Evolutionary conservation across 257 asterid species (phyloP), one percentile per base, ranked within the genome.

Genomic region (Solanum verrucosum): DNA sequence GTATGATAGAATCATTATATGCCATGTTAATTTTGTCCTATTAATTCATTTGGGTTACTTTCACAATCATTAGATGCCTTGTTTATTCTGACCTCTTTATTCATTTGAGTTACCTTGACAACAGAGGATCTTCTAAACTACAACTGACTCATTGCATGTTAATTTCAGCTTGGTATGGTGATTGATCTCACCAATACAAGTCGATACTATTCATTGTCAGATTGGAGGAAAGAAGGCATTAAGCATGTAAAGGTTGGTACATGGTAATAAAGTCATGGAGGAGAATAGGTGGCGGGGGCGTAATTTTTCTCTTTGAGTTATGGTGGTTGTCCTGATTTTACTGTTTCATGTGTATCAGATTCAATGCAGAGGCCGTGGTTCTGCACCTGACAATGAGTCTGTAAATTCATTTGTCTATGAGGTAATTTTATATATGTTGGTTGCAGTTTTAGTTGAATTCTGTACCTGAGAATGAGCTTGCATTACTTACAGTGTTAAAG

Each of bases 311-410:
- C 44, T 70, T 23, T 67, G 49, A 63, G 52, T 46, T 20, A 59
- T 35, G 33, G 71, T 60, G 52, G 33, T 74, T 38, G 29, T 85
- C 59, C 83, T 37, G 44, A 72, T 70, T 81, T 87, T 46, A 12
- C 73, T 10, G 65, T 88, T 70, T 90, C 44, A 87, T 87, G 72
- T 84, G 83, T 87, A 88, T 88, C 89, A 97, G 99, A 95, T 97
- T 92, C 94, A 95, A 60, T 97, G 99, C 94, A 97, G 92, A 93
- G 99, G 99, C 79, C 99, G 98, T 87, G 98, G 95, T 94, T 94
- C 99, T 82, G 98, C 94, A 84, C 99, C 99, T 21, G 99, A 97
- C 88, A 96, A 92, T 67, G 98, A 95, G 91, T 91, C 93, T 52
- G 99, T 97, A 84, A 97, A 97, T 92, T 87, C 86, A 84, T 97